phyloP scores from a whole-genome alignment of 352 stramenopile species.

The Globisporangium nunn region DNA sequence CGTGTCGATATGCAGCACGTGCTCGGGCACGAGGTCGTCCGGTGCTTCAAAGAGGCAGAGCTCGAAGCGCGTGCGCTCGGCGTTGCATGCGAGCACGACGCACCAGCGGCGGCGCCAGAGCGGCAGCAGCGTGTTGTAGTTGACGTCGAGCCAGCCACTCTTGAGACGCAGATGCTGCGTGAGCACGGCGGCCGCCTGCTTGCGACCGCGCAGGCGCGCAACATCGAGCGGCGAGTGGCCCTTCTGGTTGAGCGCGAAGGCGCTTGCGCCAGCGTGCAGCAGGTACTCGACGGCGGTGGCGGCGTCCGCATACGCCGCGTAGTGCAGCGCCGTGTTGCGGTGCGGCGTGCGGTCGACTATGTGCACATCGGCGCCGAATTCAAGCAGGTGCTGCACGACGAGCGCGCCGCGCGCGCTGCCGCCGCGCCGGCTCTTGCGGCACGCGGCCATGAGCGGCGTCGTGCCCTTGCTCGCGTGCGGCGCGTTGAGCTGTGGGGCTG shows the following conservation, averaged over 20 bases:
- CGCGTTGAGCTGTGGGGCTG: slow-evolving; percentile 18
- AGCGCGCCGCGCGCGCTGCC: slow-evolving; percentile 8
- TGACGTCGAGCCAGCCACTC: slow-evolving; percentile 51
- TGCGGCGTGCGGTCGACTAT: slow-evolving; percentile 28
- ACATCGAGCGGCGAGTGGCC: slow-evolving; percentile 57
- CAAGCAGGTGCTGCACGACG: slow-evolving; percentile 43
- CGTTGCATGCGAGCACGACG: slow-evolving; percentile 45
- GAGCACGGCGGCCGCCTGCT: slow-evolving; percentile 32
- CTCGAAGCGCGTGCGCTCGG: slow-evolving; percentile 32
- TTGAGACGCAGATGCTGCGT: slow-evolving; percentile 41
- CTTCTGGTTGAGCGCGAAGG: slow-evolving; percentile 43
- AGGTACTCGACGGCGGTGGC: slow-evolving; percentile 44
- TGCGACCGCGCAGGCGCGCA: slow-evolving; percentile 37
- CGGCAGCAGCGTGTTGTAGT: slow-evolving; percentile 23
- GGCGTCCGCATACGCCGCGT: slow-evolving; percentile 50
- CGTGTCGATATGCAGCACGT: slow-evolving; percentile 41
- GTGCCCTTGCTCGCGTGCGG: slow-evolving; percentile 42
- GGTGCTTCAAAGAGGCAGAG: slow-evolving; percentile 43
- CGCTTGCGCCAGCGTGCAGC: slow-evolving; percentile 34
- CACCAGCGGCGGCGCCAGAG: slow-evolving; percentile 65
- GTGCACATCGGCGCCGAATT: slow-evolving; percentile 44
- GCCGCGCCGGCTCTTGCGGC: slow-evolving; percentile 26
- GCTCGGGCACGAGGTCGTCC: slow-evolving; percentile 25
- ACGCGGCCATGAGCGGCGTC: slow-evolving; percentile 68
- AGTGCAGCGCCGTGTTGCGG: slow-evolving; percentile 60